phyloP scores from a whole-genome alignment of 2,329 filamentous ascomycete species.

The Gremmenia infestans region DNA sequence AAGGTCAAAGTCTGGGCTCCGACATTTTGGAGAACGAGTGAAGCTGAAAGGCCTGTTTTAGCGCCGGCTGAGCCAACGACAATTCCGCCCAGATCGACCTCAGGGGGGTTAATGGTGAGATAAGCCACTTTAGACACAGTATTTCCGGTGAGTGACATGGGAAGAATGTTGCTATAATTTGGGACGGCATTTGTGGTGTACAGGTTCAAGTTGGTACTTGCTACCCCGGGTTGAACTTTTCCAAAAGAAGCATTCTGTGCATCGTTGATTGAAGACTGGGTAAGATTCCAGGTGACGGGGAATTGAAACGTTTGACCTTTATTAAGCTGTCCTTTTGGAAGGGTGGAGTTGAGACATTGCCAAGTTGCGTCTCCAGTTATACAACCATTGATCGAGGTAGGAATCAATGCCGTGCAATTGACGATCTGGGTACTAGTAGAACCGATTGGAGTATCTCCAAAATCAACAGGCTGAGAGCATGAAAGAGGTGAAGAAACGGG shows the following conservation, averaged over 20 bases:
- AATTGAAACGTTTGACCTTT: constrained; percentile 37
- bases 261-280: constrained; percentile 22
- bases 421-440: constrained; percentile 29
- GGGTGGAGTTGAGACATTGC: constrained; percentile 33
- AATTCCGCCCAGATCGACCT: constrained; percentile 37
- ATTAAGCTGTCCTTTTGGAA: constrained; percentile 34
- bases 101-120: constrained; percentile 33
- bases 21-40: constrained; percentile 35
- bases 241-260: constrained; percentile 24
- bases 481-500: constrained; percentile 39
- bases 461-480: constrained; percentile 37
- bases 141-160: constrained; percentile 35
- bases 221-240: constrained; percentile 33
- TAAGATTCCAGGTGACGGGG: constrained; percentile 37
- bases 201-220: constrained; percentile 35
- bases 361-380: constrained; percentile 35
- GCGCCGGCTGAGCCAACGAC: constrained; percentile 32
- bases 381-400: constrained; percentile 34
- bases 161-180: constrained; percentile 35
- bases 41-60: constrained; percentile 26
- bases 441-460: constrained; percentile 35
- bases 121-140: constrained; percentile 35
- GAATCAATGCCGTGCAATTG: constrained; percentile 36
- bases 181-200: constrained; percentile 34
- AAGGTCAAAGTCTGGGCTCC: constrained; percentile 35